Conservation (phyloP, 2,329 filamentous ascomycete genomes). For the Diaporthe sp. region DNA sequence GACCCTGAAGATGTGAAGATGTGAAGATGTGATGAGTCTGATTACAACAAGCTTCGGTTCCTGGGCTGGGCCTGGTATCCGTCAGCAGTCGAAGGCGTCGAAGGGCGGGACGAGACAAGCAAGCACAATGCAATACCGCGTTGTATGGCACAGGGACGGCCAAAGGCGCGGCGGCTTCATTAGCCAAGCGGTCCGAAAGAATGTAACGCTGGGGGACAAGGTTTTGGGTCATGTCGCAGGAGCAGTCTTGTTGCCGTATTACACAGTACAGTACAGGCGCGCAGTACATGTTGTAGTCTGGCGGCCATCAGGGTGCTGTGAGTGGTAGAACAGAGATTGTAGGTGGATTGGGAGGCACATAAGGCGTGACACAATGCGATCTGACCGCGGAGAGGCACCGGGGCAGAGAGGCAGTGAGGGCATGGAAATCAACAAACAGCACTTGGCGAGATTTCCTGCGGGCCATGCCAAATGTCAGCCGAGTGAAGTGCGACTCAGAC, state of each 20-base stretch:
- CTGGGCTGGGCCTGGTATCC: neutral
- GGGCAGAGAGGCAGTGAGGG: neutral
- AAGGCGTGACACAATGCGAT: constrained; percentile 5
- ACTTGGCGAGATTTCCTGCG: constrained; percentile 19
- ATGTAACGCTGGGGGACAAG: constrained; percentile 11
- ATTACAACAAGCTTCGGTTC: constrained; percentile 3
- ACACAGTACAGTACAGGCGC: no score
- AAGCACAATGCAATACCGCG: neutral
- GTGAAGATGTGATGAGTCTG: constrained; percentile 9
- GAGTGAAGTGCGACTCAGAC: neutral
- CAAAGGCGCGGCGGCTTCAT: neutral
- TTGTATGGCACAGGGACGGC: neutral
- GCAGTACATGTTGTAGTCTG: no score
- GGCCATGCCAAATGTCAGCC: neutral
- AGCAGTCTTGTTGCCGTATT: constrained; percentile 3
- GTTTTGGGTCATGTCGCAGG: constrained; percentile 22
- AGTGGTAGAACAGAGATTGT: constrained; percentile 15
- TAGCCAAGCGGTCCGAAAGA: neutral
- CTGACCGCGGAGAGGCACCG: neutral
- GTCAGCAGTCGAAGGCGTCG: neutral
- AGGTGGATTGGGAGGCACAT: neutral
- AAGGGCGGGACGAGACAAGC: neutral
- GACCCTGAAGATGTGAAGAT: neutral
- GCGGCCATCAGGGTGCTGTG: neutral
- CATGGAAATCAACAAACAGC: constrained; percentile 8